Conservation (phyloP, 139 green algal genomes). For the Chlamydomonas sp. region DNA sequence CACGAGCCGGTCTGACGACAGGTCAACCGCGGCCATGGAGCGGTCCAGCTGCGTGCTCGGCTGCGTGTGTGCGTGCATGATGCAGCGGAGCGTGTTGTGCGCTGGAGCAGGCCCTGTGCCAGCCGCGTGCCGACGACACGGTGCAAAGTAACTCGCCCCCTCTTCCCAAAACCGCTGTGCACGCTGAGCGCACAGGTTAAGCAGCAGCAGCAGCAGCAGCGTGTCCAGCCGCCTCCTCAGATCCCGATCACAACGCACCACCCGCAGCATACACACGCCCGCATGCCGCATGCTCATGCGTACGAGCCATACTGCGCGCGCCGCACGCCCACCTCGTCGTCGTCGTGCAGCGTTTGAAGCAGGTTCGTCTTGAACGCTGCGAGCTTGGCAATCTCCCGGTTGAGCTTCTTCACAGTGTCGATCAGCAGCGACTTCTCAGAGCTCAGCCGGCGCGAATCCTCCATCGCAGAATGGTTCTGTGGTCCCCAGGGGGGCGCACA, state of each 20-base stretch:
- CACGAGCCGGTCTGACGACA: constrained; percentile 46
- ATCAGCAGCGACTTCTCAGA: constrained; percentile 63
- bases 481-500: background rate
- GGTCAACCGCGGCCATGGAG: constrained; percentile 38
- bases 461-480: constrained; percentile 39
- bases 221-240: too few relatives aligned
- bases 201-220: too few relatives aligned
- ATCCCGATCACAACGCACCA: too few relatives aligned
- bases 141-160: too few relatives aligned
- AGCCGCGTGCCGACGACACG: too few relatives aligned
- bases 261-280: too few relatives aligned
- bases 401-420: constrained; percentile 68
- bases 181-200: too few relatives aligned
- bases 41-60: constrained; percentile 19
- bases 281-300: too few relatives aligned
- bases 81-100: too few relatives aligned
- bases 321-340: constrained; percentile 49
- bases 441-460: constrained; percentile 49
- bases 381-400: constrained; percentile 65
- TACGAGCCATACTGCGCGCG: too few relatives aligned
- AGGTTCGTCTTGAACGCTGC: constrained; percentile 72
- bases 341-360: constrained; percentile 60
- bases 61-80: constrained; percentile 15
- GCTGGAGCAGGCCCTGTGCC: too few relatives aligned
- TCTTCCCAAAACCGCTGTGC: too few relatives aligned